Conservation (phyloP, 2,329 filamentous ascomycete genomes). For the Fusarium sp. region DNA sequence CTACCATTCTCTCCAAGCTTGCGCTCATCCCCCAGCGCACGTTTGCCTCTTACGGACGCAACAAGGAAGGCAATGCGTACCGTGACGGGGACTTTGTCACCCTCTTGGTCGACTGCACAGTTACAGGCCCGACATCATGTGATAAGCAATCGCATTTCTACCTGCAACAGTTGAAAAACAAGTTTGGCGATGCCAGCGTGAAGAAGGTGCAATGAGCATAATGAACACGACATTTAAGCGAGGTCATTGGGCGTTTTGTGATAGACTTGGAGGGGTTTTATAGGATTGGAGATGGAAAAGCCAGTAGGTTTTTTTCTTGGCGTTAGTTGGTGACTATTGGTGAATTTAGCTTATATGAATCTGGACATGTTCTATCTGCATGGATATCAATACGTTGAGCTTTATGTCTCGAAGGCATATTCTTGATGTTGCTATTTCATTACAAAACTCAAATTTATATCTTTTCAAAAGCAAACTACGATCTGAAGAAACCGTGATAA, state of each 20-base stretch:
- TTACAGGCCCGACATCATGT: constrained; percentile 68
- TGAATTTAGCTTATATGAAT: constrained; percentile 16
- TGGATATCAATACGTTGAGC: neutral
- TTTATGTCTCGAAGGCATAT: neutral
- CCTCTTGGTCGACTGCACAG: constrained; percentile 78
- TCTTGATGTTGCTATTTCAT: neutral
- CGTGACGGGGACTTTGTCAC: constrained; percentile 87
- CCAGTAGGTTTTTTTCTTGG: constrained; percentile 17
- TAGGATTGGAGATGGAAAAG: constrained; percentile 11
- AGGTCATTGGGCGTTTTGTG: constrained; percentile 28
- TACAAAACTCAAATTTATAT: neutral
- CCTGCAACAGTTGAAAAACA: constrained; percentile 57
- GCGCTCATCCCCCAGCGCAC: constrained; percentile 87
- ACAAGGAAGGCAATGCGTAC: constrained; percentile 70
- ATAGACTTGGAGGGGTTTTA: constrained; percentile 18
- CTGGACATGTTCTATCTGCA: neutral
- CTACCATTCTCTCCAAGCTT: constrained; percentile 89
- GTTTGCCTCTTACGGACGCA: constrained; percentile 80
- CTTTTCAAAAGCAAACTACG: neutral
- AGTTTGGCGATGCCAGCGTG: constrained; percentile 44
- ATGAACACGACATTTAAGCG: constrained; percentile 25
- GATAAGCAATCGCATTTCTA: constrained; percentile 72
- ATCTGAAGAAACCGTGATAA: neutral
- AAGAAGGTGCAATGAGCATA: constrained; percentile 9
- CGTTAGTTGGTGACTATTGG: constrained; percentile 20